Evolutionary conservation across 2,329 filamentous ascomycete genomes (phyloP).

Genomic region (Fusarium heterosporum): DNA sequence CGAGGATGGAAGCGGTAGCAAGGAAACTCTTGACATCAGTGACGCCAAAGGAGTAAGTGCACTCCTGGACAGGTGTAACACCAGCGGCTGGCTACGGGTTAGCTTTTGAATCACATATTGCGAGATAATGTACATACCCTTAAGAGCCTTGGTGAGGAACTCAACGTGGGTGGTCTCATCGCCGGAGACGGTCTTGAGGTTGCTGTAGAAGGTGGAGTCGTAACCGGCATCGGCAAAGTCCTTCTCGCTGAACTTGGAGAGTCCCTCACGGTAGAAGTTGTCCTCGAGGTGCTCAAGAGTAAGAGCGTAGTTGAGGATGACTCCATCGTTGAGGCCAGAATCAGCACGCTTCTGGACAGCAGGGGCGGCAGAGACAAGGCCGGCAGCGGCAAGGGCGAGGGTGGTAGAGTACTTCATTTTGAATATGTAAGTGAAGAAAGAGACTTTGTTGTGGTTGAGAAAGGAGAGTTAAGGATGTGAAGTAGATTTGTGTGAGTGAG

Average conservation of each 20-base stretch:
- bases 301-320: constrained; percentile 61
- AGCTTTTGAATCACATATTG: rapidly evolving
- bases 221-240: constrained; percentile 66
- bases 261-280: constrained; percentile 70
- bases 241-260: constrained; percentile 65
- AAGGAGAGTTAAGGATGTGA: neutral
- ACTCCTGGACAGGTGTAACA: constrained; percentile 62
- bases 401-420: constrained; percentile 31
- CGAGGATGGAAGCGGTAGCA: constrained; percentile 71
- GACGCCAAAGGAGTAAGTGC: constrained; percentile 69
- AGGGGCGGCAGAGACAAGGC: constrained; percentile 33
- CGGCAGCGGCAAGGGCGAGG: constrained; percentile 23
- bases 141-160: constrained; percentile 37
- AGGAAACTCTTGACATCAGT: constrained; percentile 69
- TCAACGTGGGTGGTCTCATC: constrained; percentile 58
- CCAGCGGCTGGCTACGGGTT: constrained; percentile 51
- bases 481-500: neutral
- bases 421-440: neutral
- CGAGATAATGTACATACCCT: constrained; percentile 6
- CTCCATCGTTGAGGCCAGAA: constrained; percentile 32
- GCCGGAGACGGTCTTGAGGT: constrained; percentile 65
- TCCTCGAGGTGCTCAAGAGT: constrained; percentile 69
- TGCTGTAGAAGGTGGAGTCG: constrained; percentile 64
- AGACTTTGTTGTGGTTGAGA: neutral
- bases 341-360: constrained; percentile 28